Evolutionary conservation across 768 basidiomycete species (phyloP), one percentile per base, ranked within the genome.

Genomic region (Boletus sp.): DNA sequence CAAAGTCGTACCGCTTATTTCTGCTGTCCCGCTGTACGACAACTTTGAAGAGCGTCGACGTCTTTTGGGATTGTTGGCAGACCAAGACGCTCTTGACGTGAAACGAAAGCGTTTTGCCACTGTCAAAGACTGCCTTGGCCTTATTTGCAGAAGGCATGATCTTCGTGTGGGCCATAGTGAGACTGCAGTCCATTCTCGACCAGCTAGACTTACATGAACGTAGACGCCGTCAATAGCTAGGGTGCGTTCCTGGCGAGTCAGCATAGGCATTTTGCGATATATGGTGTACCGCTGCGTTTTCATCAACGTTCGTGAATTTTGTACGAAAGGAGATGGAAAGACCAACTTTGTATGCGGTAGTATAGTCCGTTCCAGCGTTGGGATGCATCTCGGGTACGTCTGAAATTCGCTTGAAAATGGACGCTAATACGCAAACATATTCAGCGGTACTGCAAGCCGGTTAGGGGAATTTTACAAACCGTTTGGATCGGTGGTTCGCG

Each of bases 151-250:
- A 85, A 9, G 94, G 93, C 85, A 95, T 91, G 70, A 94, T 93
- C 93, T 93, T 66, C 45, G 15, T 29, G 55, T 58, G 1, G n/a
- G n/a, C 32, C 35, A 12, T 39, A 12, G 67, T 56, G 67, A 66
- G 18, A 24, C 36, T 6, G 50, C 15, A 11, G 1, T 24, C 4
- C 50, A 53, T 35, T 14, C 44, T 28, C 15, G 51, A 54, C 5
- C 18, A 15, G 28, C 8, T 44, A 35, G 20, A 70, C 83, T 58
- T 56, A 93, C 92, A 69, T 94, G 92, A 36, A 97, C 85, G 64
- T 98, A 98, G 61, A 87, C 91, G 4, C 94, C 94, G 71, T 99
- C 97, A 59, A 98, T 92, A 14, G 96, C 95, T 2, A 99, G 81
- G 2, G 86, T 85, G 6, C 95, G 85, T 68, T 96, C 93, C 63